Evolutionary conservation across 345 rosid species (phyloP), one percentile per base, ranked within the genome.

Genomic region (Eutrema heterophyllum): DNA sequence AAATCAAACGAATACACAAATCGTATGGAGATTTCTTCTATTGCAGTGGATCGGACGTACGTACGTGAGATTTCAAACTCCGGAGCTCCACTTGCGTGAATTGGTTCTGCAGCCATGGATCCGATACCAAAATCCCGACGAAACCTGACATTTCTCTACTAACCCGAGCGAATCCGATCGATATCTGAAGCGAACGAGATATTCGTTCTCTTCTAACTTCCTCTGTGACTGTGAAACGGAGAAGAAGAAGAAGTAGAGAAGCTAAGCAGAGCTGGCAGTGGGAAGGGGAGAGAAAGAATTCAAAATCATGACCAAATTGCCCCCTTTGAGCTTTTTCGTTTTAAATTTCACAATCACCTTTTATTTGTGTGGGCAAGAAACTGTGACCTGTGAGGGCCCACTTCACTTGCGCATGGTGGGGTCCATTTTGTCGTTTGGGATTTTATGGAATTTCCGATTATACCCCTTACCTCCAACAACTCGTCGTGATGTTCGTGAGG

Each of bases 41-140:
- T 36, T 50, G 10, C 2, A 61, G 5, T 48, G 24, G 48, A 48
- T 40, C 35, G 13, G 13, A 61, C 80, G 64, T 80, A 81, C 97
- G 64, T 82, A 89, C 99, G 45, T 95, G 97, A 75, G 93, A 68
- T 82, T 95, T 95, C 50, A 95, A 88, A 84, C 99, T 88, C 21
- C 97, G 88, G 66, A 91, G 99, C 92, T 95, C 99, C 43, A 95
- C 99, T 60, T 95, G 99, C 44, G 99, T 95, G 87, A 95, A 95
- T 86, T 95, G 99, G 77, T 89, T 95, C 61, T 95, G 99, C 41
- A 95, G 93, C 88, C 80, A 89, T 68, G 97, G 97, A 89, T 95
- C 99, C 76, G 97, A 92, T 38, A 95, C 93, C 18, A 95, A 73
- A 81, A 95, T 79, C 24, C 99, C 99, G 3, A 89, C 93, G 84